Conservation (phyloP, 441 rosid species). For the Adansonia rubrostipa region DNA sequence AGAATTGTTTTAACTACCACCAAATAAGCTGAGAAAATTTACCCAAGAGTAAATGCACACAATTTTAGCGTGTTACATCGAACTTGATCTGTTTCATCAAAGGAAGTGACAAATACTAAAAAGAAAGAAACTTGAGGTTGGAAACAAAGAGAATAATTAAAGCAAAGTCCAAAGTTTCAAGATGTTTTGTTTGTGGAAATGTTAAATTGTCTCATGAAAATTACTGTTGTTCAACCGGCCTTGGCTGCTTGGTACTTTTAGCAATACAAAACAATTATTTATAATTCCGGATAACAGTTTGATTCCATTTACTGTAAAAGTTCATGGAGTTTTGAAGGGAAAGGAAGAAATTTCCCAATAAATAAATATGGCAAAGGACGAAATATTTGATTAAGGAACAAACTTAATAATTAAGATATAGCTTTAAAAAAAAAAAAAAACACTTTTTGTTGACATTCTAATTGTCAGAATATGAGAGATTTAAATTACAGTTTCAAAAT, state of each 20-base stretch:
- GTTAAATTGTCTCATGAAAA: background rate
- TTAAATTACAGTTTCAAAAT: no score
- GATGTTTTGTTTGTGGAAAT: background rate
- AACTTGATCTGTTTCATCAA: background rate
- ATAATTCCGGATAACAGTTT: background rate
- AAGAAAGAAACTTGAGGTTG: background rate
- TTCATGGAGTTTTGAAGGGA: no score
- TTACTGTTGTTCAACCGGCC: background rate
- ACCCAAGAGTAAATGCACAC: background rate
- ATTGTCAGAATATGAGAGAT: no score
- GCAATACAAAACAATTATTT: no score
- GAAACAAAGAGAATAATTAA: conserved; percentile 1
- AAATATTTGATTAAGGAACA: no score
- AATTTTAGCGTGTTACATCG: no score
- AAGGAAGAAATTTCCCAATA: no score
- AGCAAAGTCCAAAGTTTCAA: background rate
- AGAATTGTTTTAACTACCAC: no score
- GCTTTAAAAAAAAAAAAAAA: no score
- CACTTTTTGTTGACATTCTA: no score
- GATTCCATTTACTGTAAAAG: background rate
- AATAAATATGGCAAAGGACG: no score
- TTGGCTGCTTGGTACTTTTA: background rate
- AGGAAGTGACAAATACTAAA: background rate
- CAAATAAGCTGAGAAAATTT: background rate
- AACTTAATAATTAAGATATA: no score